A percentile compares a stretch with the other conserved stretches of the same genome.
These are phyloP conservation scores for Schizophyllum commune DNA, from an alignment of 1,284 basidiomycete species.

Conservation along the genomic window DNA sequence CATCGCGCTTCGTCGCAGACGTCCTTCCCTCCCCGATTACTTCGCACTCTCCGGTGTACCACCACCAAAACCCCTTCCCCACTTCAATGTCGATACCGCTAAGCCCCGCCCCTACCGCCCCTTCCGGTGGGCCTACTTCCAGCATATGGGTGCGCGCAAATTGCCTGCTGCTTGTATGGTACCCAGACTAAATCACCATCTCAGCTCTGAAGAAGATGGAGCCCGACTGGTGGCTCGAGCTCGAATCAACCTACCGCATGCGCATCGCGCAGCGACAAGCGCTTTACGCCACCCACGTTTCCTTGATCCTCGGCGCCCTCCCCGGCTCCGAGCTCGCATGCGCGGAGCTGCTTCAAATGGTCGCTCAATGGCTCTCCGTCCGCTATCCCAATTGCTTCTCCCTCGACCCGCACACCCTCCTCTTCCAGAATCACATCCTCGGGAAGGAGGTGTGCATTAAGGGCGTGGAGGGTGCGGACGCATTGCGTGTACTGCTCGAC, in stretches of 20 bases:
- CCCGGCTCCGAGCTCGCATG: slow-evolving; percentile 36
- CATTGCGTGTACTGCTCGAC: slow-evolving; percentile 33
- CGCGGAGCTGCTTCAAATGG: slow-evolving; percentile 41
- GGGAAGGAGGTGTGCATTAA: not conserved
- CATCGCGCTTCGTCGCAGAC: not conserved
- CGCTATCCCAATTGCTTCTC: slow-evolving; percentile 40
- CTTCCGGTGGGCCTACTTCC: slow-evolving; percentile 44
- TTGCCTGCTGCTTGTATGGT: not conserved
- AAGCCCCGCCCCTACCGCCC: slow-evolving; percentile 43
- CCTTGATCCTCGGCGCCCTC: slow-evolving; percentile 28
- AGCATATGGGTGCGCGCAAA: slow-evolving; percentile 38
- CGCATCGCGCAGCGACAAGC: slow-evolving; percentile 33
- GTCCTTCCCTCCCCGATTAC: slow-evolving; percentile 19
- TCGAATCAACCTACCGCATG: slow-evolving; percentile 40
- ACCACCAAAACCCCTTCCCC: slow-evolving; percentile 29
- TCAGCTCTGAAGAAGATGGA: slow-evolving; percentile 39
- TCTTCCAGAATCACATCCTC: slow-evolving; percentile 38
- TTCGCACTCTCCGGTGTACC: slow-evolving; percentile 35
- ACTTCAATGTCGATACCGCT: slow-evolving; percentile 35
- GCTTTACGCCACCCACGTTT: slow-evolving; percentile 29
- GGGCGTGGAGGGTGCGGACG: slow-evolving; percentile 6
- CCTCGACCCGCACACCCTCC: slow-evolving; percentile 23
- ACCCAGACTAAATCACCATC: not conserved
- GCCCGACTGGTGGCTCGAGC: slow-evolving; percentile 45
- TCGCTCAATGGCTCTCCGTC: slow-evolving; percentile 37